phyloP scores from a whole-genome alignment of 345 rosid genomes.

The Excoecaria cochinchinensis region DNA sequence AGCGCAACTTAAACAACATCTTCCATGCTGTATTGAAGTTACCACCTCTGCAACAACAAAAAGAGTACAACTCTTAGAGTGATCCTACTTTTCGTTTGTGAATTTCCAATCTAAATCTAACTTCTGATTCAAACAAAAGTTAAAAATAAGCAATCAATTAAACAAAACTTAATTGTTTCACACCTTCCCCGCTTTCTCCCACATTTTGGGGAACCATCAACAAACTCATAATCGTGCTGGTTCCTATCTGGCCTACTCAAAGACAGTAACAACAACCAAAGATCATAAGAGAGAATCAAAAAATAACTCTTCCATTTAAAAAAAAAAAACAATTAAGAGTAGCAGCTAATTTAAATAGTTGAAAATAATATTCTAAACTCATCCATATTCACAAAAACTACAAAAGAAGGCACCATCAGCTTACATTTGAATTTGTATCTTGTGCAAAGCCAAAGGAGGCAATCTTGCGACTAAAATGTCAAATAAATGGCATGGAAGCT shows the following conservation, averaged over 20 bases:
- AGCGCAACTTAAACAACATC: slow-evolving; percentile 56
- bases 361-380: background rate
- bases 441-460: slow-evolving; percentile 69
- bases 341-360: background rate
- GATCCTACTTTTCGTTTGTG: background rate
- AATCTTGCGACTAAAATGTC: slow-evolving; percentile 43
- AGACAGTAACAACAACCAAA: background rate
- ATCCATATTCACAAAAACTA: background rate
- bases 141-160: background rate
- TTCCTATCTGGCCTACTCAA: slow-evolving; percentile 57
- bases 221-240: slow-evolving; percentile 40
- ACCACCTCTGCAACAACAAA: slow-evolving; percentile 41
- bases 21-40: slow-evolving; percentile 58
- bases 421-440: slow-evolving; percentile 59
- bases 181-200: slow-evolving; percentile 75
- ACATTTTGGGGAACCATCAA: slow-evolving; percentile 30
- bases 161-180: background rate
- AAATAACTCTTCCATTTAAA: slow-evolving; percentile 1
- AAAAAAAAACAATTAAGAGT: background rate
- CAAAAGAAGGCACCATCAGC: slow-evolving; percentile 8
- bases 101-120: background rate
- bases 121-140: background rate
- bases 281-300: background rate
- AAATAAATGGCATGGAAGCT: slow-evolving; percentile 65
- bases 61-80: slow-evolving; percentile 8